Base-by-base conservation (phyloP, 768 basidiomycete genomes). In the Vishniacozyma victoriae region DNA sequence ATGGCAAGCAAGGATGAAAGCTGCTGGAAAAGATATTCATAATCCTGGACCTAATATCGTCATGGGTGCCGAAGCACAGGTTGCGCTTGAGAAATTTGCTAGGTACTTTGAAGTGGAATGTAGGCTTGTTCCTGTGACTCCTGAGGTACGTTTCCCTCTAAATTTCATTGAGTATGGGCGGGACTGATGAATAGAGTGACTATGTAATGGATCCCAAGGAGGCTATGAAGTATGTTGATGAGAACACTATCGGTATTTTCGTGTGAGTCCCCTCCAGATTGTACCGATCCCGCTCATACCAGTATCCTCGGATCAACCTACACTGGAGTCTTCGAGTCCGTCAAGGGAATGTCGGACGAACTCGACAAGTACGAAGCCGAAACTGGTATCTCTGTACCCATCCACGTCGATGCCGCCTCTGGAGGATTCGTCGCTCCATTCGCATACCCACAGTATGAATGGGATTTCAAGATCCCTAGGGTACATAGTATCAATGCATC, bases 271-370 rank as follows among this genome's bases (percentile, higher is more conserved):
- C 15, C 15, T 6, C 80, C 48, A 79, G 79, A 49, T 74, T 80
- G 20, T 78, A 76, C 27, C 25, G 76, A 83, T 77, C 62, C 35
- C 73, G 60, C 18, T 36, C 13, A 37, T 22, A 29, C 27, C n/a
- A 44, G 43, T 14, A 47, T 58, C 35, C 63, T 68, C 20, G 66
- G 70, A 56, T 73, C 72, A 12, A 79, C 77, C 20, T 78, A 76
- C 55, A 80, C 79, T 5, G 79, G 77, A n/a, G 76, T 75, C 57
- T 81, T 77, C 60, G 91, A 93, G 60, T 82, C 84, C 12, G 90
- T 95, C 25, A 79, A 86, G 67, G 86, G 84, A 67, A 86, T 95
- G 82, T 76, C 84, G 1, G 81, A 83, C 35, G 60, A 61, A 46
- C 55, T 89, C 69, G 76, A 78, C 74, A 76, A 72, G 45, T 74